Percentiles rank a stretch among this genome's conserved stretches.
These are phyloP conservation scores for Psilocybe cyanescens DNA, from an alignment of 768 basidiomycete genomes.

Conservation along the genomic window DNA sequence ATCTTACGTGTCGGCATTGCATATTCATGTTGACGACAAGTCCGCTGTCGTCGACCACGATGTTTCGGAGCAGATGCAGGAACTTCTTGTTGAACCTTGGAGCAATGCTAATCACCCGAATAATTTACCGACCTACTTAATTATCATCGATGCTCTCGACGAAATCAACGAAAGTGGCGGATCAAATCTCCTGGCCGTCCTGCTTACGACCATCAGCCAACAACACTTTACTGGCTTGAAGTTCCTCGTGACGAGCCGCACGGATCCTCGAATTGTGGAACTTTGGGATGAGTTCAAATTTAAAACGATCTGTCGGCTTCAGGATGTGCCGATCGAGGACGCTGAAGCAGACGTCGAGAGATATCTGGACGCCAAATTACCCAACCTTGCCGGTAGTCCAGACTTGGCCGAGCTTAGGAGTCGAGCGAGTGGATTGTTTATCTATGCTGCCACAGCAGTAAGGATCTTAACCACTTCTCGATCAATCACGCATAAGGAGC, in stretches of 20 bases:
- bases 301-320: constrained; percentile 12
- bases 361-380: constrained; percentile 5
- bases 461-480: constrained; percentile 13
- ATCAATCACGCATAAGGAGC: neutral
- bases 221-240: constrained; percentile 16
- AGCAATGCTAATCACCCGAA: neutral
- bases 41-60: neutral
- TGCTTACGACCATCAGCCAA: constrained; percentile 13
- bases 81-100: constrained; percentile 26
- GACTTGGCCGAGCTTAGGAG: constrained; percentile 13
- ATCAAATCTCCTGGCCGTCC: constrained; percentile 13
- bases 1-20: neutral
- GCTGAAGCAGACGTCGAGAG: constrained; percentile 4
- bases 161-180: constrained; percentile 21
- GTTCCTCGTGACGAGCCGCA: constrained; percentile 27
- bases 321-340: constrained; percentile 12
- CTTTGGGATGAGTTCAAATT: constrained; percentile 12
- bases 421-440: constrained; percentile 26
- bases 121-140: constrained; percentile 15
- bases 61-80: neutral
- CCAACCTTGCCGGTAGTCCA: neutral
- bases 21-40: neutral
- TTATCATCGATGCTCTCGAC: constrained; percentile 29
- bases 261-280: constrained; percentile 18
- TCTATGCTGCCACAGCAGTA: constrained; percentile 28